Base-by-base conservation (phyloP, 163 green algal genomes). In the Trebouxia gelatinosa region DNA sequence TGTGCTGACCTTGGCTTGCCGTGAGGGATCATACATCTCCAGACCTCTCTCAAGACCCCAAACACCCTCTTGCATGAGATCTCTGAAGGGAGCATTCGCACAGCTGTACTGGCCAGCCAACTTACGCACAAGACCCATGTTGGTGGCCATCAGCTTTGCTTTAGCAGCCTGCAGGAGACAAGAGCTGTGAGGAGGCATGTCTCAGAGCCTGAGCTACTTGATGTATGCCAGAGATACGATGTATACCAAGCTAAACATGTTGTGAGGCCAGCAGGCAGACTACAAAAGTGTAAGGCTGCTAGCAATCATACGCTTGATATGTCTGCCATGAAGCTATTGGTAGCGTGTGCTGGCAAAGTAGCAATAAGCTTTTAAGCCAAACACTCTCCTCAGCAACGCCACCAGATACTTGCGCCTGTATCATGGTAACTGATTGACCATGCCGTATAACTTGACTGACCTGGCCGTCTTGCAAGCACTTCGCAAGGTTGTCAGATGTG, bases 101-200 rank as follows among this genome's bases (percentile, higher is more conserved):
- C 50, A 7, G 1, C 34, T 43, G 35, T 72, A 72, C 17, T 51
- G 17, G 6, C 37, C 23, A 3, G 64, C 64, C 5, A 72, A 17
- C 64, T 72, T 72, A 37, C 32, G 26, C 21, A 72, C 64, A 35
- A 51, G 64, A 16, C 64, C 35, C 35, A 72, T 51, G 37, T 72
- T 72, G 35, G 19, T 37, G 50, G 64, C 64, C 37, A 72, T 31
- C 64, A 72, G 37, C 35, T 72, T 35, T 9, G 32, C 19, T 37
- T 72, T 72, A 23, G 64, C 64, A 54, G 21, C 50, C 64, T 72
- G 64, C 64, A 54, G 3, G 23, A 54, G 13, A 54, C 43, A 54
- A 9, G 13, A 54, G 43, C 43, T 54, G 43, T 13, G 13, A n/a
- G n/a, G n/a, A n/a, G n/a, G 43, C 43, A 54, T 46, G 0, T 23